phyloP scores from a whole-genome alignment of 768 basidiomycete genomes.

The Psilocybe sp. region DNA sequence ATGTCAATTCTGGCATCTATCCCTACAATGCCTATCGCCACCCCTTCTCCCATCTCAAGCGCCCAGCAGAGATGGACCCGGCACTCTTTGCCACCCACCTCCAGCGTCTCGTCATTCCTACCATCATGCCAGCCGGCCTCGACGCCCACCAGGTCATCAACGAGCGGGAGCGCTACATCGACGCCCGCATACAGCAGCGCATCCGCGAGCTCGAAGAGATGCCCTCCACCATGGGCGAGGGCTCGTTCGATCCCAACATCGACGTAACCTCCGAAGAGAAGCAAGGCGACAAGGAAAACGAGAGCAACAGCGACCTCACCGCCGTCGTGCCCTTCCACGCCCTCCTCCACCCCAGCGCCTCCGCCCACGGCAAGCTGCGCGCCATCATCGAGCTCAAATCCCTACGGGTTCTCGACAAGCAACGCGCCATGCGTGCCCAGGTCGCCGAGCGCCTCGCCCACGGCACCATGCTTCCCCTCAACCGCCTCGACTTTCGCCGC shows the following conservation, averaged over 20 bases:
- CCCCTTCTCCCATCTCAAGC: constrained; percentile 79
- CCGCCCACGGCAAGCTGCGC: constrained; percentile 77
- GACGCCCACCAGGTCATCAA: constrained; percentile 90
- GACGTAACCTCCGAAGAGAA: constrained; percentile 34
- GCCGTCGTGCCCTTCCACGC: constrained; percentile 27
- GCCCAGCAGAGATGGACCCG: constrained; percentile 57
- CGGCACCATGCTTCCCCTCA: constrained; percentile 84
- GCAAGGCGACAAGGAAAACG: constrained; percentile 30
- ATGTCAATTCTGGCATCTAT: constrained; percentile 77
- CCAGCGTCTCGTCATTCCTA: constrained; percentile 82
- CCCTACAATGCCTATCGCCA: constrained; percentile 90
- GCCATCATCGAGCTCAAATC: constrained; percentile 93
- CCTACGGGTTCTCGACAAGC: constrained; percentile 86
- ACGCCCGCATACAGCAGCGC: constrained; percentile 85
- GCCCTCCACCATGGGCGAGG: constrained; percentile 79
- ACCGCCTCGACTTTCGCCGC: constrained; percentile 88
- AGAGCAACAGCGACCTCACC: constrained; percentile 18
- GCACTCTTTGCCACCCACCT: constrained; percentile 66
- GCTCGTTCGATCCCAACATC: constrained; percentile 51
- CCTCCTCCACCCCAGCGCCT: constrained; percentile 55
- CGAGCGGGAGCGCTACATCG: constrained; percentile 89
- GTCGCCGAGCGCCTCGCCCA: constrained; percentile 87
- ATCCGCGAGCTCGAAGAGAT: constrained; percentile 82
- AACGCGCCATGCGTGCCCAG: constrained; percentile 80
- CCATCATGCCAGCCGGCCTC: constrained; percentile 86